Base-by-base conservation (phyloP, 306 rosid species). In the Cucurbita ficifolia region DNA sequence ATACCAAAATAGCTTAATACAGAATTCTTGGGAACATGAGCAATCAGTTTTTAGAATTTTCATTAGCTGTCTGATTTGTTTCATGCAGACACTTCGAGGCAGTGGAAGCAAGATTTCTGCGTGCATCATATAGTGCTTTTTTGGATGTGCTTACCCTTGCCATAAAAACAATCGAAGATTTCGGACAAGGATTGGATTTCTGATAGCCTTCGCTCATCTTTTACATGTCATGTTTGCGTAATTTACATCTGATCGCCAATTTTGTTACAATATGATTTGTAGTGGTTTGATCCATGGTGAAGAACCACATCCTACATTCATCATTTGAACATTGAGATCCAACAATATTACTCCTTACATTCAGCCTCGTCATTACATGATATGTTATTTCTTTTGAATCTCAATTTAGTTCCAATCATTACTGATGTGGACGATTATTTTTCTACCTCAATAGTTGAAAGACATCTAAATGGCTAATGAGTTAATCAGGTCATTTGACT, bases 31-130 rank as follows among this genome's bases (percentile, higher is more conserved):
- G 1, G 17, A 64, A 2, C 71, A n/a, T 40, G 16, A 3, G 22
- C 68, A 4, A 64, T 64, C 72, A 67, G 5, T 1, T 73, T 73
- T 72, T 68, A 10, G 35, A 43, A 19, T 21, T 48, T 14, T 49
- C 36, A 11, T 29, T 22, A 8, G 21, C 76, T 55, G 24, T 60
- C 70, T 73, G 54, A 11, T 35, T 75, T 71, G 33, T 75, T 42
- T 61, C 4, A 64, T 79, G 70, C 84, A 94, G 96, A 83, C 92
- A 88, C 79, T 89, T 91, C 62, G 96, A 88, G 84, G 99, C 97
- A 35, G 84, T 61, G 70, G 96, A 94, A 77, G 92, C 99, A 13
- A 91, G 97, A 81, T 91, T 89, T 91, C 96, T 89, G 67, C 87
- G 97, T 40, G 92, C 97, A 82, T 91, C 96, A 1, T 88, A 78